Evolutionary conservation across 176 grass and related monocot species (phyloP).

Genomic region (Themeda triandra): DNA sequence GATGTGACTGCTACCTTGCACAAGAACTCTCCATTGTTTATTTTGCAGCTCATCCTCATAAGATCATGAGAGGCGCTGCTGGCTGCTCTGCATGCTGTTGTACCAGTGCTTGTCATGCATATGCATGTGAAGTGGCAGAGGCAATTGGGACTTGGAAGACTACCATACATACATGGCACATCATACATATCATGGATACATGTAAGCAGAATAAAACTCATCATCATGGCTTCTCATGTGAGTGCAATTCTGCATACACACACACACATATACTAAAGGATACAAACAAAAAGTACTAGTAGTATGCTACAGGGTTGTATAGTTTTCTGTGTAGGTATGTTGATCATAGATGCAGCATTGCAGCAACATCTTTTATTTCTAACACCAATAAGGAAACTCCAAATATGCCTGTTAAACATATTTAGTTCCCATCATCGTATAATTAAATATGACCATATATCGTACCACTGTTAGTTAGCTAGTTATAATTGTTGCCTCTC

Average conservation of each 20-base stretch:
- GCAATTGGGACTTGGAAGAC: constrained; percentile 25
- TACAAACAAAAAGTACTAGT: not conserved
- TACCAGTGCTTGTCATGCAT: not conserved
- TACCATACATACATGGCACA: not conserved
- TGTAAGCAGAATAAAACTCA: not conserved
- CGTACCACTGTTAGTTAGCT: not conserved
- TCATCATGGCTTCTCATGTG: not conserved
- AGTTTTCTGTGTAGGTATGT: constrained; percentile 25
- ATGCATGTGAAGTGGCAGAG: constrained; percentile 36
- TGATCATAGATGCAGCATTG: not conserved
- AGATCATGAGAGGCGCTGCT: not conserved
- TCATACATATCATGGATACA: not conserved
- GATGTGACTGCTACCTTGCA: constrained; percentile 1
- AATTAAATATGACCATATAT: too few relatives aligned
- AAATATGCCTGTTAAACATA: not conserved
- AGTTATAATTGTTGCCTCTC: too few relatives aligned
- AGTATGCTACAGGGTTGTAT: not conserved
- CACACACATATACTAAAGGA: not conserved
- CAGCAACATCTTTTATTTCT: not conserved
- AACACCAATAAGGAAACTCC: not conserved
- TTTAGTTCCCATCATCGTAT: too few relatives aligned
- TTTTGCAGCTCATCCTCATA: not conserved
- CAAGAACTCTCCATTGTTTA: not conserved
- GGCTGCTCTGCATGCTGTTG: not conserved
- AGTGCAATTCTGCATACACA: not conserved